Evolutionary conservation across 495 filamentous ascomycete genomes (phyloP), one percentile per base, ranked within the genome.

Genomic region (Aspergillus egyptiacus): DNA sequence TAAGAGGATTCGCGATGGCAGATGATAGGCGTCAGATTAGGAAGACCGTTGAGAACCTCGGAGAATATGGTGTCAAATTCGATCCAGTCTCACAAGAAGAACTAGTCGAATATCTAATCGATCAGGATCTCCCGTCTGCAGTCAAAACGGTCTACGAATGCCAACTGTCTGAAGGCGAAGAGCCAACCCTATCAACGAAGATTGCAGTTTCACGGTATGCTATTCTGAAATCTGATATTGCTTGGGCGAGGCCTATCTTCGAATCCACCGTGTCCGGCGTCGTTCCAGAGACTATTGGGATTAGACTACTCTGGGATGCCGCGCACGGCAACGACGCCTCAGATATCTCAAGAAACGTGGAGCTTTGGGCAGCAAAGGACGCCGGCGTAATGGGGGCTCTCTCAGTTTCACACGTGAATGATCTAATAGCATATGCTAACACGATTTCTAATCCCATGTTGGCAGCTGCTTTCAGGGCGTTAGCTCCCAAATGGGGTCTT

Each of bases 251-350:
- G 38, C 55, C 72, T 14, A 67, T 94, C 17, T 80, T 88, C 30
- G 69, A 80, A 25, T 67, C 78, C 4, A 58, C 90, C 14, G 59
- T 82, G 20, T 66, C 73, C 35, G 68, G 53, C 14, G 75, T 73
- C 17, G 61, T 51, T 22, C 77, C 84, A 30, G 66, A 74, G 19
- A 70, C 58, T 9, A 85, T 85, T 77, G 81, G 90, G 54, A 73
- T 84, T 24, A 67, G 84, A 6, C 74, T 95, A 33, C 77, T 85
- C 38, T 95, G 86, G 86, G 81, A 87, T 20, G 84, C 83, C 10
- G 74, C 83, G 10, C 77, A 83, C 51, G 83, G 82, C 7, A 84
- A 79, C 59, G 79, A 80, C 9, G 80, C 85, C 5, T 79, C 86
- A 53, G 81, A 84, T 36, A 72, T 95, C 24, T 80, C 80, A 42